Evolutionary conservation across 768 basidiomycete genomes (phyloP), one percentile per base, ranked within the genome.

Genomic region (Russula foetens): DNA sequence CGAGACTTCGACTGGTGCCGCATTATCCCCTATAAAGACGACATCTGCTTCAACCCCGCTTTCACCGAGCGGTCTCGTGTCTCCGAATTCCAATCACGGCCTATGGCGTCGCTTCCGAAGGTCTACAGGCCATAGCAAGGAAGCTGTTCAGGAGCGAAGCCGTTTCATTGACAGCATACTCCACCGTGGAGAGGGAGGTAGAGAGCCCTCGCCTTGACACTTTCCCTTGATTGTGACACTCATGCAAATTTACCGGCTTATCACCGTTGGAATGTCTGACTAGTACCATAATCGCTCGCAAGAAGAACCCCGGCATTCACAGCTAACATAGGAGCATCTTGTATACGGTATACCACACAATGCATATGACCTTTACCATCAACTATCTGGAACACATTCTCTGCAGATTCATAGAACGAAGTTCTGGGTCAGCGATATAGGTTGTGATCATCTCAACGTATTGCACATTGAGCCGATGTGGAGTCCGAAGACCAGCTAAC

Each of bases 91-190:
- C 5, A 52, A 28, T 8, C 55, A 44, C 29, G 53, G 60, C 29
- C 19, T 62, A 26, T 62, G 60, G 60, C 50, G 49, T 31, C 60
- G 60, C 38, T 35, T 56, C 26, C 50, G 59, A 33, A 63, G 50
- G 33, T 52, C 53, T 39, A 58, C 56, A 12, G 46, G 44, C 7
- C 35, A 60, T 28, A 39, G 44, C 26, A 46, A 51, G 23, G 53
- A 60, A 7, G 33, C 38, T 14, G 19, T 12, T n/a, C 33, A 45
- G 49, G 41, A 56, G 26, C 43, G 60, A 51, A 48, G 31, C 60
- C 53, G 61, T 21, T 58, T 60, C 53, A 53, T 45, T 45, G 63
- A 53, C 19, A 49, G 44, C 28, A 19, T 47, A 38, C 50, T 39
- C 35, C 44, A 26, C 19, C 33, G 38, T 23, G 56, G 51, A 31